These are phyloP conservation scores for Didymella arachidicola DNA, from an alignment of 2,329 filamentous ascomycete genomes.

Conservation along the genomic window DNA sequence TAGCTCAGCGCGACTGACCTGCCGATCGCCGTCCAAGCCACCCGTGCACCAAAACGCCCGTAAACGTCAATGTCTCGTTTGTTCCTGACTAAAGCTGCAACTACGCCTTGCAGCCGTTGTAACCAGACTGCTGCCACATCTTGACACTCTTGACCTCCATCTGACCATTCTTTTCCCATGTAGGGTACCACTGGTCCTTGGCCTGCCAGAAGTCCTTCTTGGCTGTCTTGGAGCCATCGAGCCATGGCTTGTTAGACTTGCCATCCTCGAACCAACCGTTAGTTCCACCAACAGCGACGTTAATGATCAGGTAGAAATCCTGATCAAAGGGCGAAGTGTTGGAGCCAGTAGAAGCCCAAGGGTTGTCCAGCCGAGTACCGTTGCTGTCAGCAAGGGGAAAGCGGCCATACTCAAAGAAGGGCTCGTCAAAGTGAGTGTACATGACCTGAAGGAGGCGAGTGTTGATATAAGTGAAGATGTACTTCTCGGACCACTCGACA, in stretches of 20 bases:
- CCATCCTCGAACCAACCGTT: constrained; percentile 87
- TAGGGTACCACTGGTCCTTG: constrained; percentile 70
- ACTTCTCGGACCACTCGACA: constrained; percentile 86
- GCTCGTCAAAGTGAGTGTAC: constrained; percentile 74
- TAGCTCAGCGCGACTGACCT: constrained; percentile 13
- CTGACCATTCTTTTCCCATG: constrained; percentile 70
- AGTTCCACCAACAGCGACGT: constrained; percentile 77
- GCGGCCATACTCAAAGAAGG: constrained; percentile 72
- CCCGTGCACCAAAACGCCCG: constrained; percentile 22
- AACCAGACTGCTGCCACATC: constrained; percentile 60
- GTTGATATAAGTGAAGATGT: constrained; percentile 87
- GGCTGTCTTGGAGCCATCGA: constrained; percentile 71
- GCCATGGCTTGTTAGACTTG: constrained; percentile 77
- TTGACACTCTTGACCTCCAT: constrained; percentile 74
- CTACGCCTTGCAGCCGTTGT: constrained; percentile 53
- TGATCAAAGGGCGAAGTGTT: constrained; percentile 77
- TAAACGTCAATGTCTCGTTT: constrained; percentile 1
- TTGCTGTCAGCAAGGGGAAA: constrained; percentile 72
- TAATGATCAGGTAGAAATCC: constrained; percentile 77
- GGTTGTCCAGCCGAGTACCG: constrained; percentile 69
- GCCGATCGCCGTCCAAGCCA: constrained; percentile 24
- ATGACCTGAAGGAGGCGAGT: constrained; percentile 79
- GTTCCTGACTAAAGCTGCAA: neutral
- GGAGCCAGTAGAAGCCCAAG: constrained; percentile 69
- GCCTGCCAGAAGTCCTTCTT: constrained; percentile 80